phyloP scores from a whole-genome alignment of 176 grass and related monocot genomes.

The Avena eriantha region DNA sequence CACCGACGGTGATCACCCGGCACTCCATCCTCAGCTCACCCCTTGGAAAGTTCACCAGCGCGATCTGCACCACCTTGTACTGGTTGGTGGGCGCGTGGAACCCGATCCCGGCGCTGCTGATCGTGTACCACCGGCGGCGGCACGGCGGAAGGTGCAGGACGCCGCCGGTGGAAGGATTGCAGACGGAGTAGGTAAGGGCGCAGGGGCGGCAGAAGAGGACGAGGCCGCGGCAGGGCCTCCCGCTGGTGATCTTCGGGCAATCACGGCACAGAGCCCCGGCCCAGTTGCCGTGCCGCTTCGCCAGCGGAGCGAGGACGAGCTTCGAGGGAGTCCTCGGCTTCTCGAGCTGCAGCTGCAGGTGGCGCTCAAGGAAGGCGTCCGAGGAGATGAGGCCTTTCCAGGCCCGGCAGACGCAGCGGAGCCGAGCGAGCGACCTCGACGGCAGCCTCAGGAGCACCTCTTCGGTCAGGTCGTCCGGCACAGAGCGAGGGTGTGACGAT shows the following conservation, averaged over 20 bases:
- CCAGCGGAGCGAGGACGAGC: neutral
- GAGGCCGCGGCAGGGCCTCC: neutral
- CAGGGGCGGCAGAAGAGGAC: neutral
- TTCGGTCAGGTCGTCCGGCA: neutral
- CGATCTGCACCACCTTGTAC: neutral
- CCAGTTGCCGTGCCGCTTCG: neutral
- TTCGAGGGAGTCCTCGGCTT: neutral
- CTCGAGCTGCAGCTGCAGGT: neutral
- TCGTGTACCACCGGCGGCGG: neutral
- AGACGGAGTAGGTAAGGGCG: neutral
- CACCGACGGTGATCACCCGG: neutral
- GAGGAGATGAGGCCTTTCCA: neutral
- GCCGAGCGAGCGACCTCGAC: neutral
- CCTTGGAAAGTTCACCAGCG: neutral
- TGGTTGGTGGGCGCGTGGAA: neutral
- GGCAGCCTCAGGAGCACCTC: constrained; percentile 17
- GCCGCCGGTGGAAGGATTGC: constrained; percentile 14
- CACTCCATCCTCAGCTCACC: neutral
- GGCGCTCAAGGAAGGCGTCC: neutral
- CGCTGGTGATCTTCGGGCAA: neutral
- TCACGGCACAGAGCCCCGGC: neutral
- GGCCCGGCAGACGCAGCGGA: constrained; percentile 8
- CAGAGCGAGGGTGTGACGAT: neutral
- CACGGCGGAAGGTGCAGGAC: neutral
- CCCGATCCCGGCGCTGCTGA: neutral